Evolutionary conservation across 2,329 filamentous ascomycete species (phyloP).

Genomic region (Colletotrichum limetticola): DNA sequence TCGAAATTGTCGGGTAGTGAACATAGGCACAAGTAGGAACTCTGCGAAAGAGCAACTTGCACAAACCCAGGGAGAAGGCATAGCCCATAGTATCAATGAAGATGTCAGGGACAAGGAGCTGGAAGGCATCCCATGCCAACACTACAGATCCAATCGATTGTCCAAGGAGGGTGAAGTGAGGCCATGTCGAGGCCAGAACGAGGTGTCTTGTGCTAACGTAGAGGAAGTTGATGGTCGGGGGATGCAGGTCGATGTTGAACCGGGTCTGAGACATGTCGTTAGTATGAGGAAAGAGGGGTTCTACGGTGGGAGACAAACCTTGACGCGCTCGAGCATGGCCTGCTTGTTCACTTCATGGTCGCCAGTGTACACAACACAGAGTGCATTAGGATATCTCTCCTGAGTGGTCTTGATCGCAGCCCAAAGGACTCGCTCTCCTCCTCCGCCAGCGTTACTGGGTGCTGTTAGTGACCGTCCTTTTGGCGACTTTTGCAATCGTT

Average conservation of each 20-base stretch:
- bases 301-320: constrained; percentile 58
- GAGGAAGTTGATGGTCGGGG: constrained; percentile 85
- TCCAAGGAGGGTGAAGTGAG: constrained; percentile 91
- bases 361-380: constrained; percentile 94
- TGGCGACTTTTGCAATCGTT: background rate
- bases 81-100: constrained; percentile 99
- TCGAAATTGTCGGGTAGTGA: constrained; percentile 98
- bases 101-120: constrained; percentile 89
- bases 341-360: constrained; percentile 89
- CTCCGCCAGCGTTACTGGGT: constrained; percentile 89
- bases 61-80: constrained; percentile 86
- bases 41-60: constrained; percentile 81
- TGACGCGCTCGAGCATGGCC: constrained; percentile 80
- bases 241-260: constrained; percentile 91
- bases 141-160: constrained; percentile 91
- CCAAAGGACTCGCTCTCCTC: constrained; percentile 96
- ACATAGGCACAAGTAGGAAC: constrained; percentile 94
- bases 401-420: constrained; percentile 93
- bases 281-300: background rate
- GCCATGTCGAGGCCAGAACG: constrained; percentile 88
- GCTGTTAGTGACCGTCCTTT: constrained; percentile 23
- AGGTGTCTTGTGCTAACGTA: constrained; percentile 90
- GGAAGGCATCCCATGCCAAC: constrained; percentile 91
- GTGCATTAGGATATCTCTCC: constrained; percentile 85
- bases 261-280: constrained; percentile 67